These are phyloP conservation scores for Colletotrichum sp. DNA, from an alignment of 2,329 filamentous ascomycete genomes.

Conservation along the genomic window DNA sequence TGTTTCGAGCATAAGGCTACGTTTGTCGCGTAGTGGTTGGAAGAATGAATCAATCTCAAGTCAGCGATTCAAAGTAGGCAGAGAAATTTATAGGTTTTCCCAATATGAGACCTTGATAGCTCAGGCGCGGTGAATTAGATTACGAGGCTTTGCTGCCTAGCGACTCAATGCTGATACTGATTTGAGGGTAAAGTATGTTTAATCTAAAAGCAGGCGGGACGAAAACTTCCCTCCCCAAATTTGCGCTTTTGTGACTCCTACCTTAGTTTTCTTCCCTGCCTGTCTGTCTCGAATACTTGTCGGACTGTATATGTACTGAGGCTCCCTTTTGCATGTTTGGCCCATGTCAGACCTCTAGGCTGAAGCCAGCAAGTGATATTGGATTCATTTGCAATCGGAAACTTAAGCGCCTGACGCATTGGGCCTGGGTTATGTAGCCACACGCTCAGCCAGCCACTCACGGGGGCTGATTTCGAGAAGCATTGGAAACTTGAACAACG, in stretches of 20 bases:
- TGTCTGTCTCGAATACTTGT: no score
- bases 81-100: neutral
- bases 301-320: no score
- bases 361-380: neutral
- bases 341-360: neutral
- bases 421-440: neutral
- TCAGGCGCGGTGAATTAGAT: neutral
- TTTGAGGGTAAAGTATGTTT: neutral
- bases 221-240: no score
- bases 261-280: no score
- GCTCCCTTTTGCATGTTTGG: neutral
- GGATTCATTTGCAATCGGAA: no score
- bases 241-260: no score
- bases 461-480: neutral
- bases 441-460: neutral
- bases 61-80: neutral
- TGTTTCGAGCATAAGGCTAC: neutral
- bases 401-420: no score
- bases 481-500: neutral
- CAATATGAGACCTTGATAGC: neutral
- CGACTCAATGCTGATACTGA: neutral
- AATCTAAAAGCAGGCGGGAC: no score
- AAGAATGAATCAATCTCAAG: neutral
- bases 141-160: neutral
- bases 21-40: neutral